phyloP scores from a whole-genome alignment of 1,139 yeast species.

The Suhomyces bolitotheri region DNA sequence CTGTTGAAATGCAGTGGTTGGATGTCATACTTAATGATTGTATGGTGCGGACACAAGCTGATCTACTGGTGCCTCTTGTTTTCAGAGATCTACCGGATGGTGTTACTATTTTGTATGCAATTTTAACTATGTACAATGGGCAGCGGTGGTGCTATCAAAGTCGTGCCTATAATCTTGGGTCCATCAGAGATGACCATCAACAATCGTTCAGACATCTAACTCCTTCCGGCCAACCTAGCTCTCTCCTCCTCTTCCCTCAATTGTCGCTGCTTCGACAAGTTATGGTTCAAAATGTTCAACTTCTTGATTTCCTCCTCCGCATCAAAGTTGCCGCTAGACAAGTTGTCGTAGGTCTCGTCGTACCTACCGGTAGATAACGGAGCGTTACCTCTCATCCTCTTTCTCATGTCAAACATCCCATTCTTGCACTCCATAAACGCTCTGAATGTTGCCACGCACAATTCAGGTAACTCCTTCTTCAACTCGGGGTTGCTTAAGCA shows the following conservation, averaged over 20 bases:
- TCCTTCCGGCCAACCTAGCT: slow-evolving; percentile 6
- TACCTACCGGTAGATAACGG: slow-evolving; percentile 90
- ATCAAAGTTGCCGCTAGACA: slow-evolving; percentile 78
- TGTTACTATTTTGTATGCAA: no score
- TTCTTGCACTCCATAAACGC: slow-evolving; percentile 87
- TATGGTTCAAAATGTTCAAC: slow-evolving; percentile 55
- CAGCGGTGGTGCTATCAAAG: no score
- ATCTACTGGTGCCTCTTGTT: no score
- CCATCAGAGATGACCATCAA: no score
- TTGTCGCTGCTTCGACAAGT: slow-evolving; percentile 37
- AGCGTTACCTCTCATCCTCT: slow-evolving; percentile 91
- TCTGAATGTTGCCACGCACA: slow-evolving; percentile 80
- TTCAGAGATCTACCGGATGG: no score
- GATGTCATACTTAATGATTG: no score
- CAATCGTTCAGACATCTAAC: no score
- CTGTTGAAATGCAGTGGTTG: no score
- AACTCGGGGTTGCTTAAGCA: slow-evolving; percentile 83
- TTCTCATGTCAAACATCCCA: slow-evolving; percentile 85
- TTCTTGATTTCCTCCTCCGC: slow-evolving; percentile 77
- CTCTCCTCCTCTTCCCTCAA: slow-evolving; percentile 16
- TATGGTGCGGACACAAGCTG: no score
- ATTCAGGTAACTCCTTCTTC: slow-evolving; percentile 75
- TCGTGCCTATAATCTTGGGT: no score
- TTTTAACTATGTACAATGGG: no score
- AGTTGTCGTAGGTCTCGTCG: slow-evolving; percentile 79